A percentile compares a stretch with the other conserved stretches of the same genome.
Evolutionary conservation across 2,329 filamentous ascomycete genomes (phyloP).

Genomic region (Teratosphaeria zuluensis): DNA sequence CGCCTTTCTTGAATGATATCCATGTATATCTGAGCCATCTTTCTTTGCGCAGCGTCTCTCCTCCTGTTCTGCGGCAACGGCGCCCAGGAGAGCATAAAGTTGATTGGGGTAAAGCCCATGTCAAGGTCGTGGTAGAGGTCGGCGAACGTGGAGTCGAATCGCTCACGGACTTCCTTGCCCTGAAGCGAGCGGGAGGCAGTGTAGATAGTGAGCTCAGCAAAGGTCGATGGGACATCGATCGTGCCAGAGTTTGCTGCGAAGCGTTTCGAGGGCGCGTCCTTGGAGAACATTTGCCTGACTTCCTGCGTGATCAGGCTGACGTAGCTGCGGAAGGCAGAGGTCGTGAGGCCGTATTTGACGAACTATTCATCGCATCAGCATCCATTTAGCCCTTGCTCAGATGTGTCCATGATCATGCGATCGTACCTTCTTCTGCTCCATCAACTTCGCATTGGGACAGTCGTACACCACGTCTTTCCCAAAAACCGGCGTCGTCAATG

Average conservation of each 20-base stretch:
- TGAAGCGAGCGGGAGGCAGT: slow-evolving; percentile 79
- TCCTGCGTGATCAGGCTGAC: slow-evolving; percentile 70
- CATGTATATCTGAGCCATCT: slow-evolving; percentile 72
- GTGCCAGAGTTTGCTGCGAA: slow-evolving; percentile 41
- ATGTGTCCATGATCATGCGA: slow-evolving; percentile 6
- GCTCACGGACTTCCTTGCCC: slow-evolving; percentile 69
- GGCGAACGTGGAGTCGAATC: slow-evolving; percentile 72
- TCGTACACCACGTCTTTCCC: slow-evolving; percentile 83
- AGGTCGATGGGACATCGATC: slow-evolving; percentile 61
- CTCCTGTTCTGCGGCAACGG: slow-evolving; percentile 81
- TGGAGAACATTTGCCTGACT: slow-evolving; percentile 63
- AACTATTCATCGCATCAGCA: slow-evolving; percentile 42
- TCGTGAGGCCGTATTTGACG: slow-evolving; percentile 71
- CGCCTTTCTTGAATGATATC: slow-evolving; percentile 69
- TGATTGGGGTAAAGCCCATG: slow-evolving; percentile 80
- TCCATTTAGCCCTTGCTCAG: background rate
- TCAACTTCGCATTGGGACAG: slow-evolving; percentile 81
- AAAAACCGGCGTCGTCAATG: slow-evolving; percentile 62
- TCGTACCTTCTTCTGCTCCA: slow-evolving; percentile 88
- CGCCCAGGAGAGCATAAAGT: slow-evolving; percentile 83
- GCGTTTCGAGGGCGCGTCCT: slow-evolving; percentile 39
- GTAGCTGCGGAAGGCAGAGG: slow-evolving; percentile 65
- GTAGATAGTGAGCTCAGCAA: slow-evolving; percentile 84
- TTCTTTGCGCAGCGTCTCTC: slow-evolving; percentile 69
- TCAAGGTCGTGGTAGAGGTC: slow-evolving; percentile 80